Percentiles rank a stretch among this genome's conserved stretches.
Conservation (phyloP, 352 stramenopile species). For the Phytophthora tentaculata region DNA sequence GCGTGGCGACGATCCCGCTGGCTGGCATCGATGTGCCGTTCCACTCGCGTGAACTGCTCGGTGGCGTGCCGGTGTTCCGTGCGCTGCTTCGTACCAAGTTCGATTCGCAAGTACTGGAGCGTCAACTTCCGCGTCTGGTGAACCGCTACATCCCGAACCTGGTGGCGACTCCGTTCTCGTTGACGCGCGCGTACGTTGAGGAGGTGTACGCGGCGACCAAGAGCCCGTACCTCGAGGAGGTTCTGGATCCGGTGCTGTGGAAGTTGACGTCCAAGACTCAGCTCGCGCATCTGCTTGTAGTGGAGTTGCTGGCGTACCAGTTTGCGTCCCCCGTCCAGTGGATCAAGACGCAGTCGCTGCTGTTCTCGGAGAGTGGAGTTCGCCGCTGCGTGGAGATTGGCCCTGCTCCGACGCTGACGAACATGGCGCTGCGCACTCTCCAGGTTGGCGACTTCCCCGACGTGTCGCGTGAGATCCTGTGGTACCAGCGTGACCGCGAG, state of each 20-base stretch:
- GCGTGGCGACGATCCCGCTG: constrained; percentile 85
- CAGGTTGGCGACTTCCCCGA: constrained; percentile 69
- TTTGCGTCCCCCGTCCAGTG: constrained; percentile 90
- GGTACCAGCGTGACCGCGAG: constrained; percentile 86
- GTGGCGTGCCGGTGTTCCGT: constrained; percentile 82
- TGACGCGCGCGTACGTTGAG: constrained; percentile 80
- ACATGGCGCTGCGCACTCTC: constrained; percentile 84
- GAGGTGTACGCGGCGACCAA: constrained; percentile 75
- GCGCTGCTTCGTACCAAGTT: constrained; percentile 78
- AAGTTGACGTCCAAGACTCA: constrained; percentile 68
- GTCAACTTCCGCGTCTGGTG: constrained; percentile 71
- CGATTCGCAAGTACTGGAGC: constrained; percentile 65
- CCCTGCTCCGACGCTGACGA: constrained; percentile 79
- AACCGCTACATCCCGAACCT: constrained; percentile 90
- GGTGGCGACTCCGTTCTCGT: constrained; percentile 79
- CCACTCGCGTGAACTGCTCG: constrained; percentile 85
- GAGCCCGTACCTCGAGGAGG: constrained; percentile 70
- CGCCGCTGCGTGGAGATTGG: constrained; percentile 87
- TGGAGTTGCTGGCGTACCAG: constrained; percentile 90
- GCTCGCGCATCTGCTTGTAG: constrained; percentile 75
- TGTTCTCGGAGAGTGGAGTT: constrained; percentile 72
- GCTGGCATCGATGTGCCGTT: constrained; percentile 92
- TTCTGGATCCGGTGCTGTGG: constrained; percentile 78
- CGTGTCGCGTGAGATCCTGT: constrained; percentile 72
- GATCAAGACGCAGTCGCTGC: constrained; percentile 86